Evolutionary conservation across 139 green algal genomes (phyloP).

Genomic region (Picochlorum sp.): DNA sequence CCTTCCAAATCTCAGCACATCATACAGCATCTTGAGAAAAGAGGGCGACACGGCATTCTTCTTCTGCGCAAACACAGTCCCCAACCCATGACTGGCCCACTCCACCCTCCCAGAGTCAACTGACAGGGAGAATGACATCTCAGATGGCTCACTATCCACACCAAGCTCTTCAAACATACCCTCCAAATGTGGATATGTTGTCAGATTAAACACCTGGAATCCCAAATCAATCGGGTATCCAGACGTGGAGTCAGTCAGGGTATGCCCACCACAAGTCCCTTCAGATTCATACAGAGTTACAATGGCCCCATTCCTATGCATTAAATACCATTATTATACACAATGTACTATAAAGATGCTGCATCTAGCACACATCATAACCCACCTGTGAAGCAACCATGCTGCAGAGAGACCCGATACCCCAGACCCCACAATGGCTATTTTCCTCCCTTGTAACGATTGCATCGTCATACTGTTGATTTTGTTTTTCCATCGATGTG

Average conservation of each 20-base stretch:
- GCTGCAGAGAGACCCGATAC: slow-evolving; percentile 72
- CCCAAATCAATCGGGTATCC: slow-evolving; percentile 77
- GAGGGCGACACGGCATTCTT: slow-evolving; percentile 53
- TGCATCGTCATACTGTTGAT: not conserved
- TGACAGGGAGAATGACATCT: slow-evolving; percentile 92
- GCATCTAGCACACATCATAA: not conserved
- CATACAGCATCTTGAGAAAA: slow-evolving; percentile 80
- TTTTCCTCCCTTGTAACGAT: slow-evolving; percentile 7
- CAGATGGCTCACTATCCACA: slow-evolving; percentile 75
- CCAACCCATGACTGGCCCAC: slow-evolving; percentile 78
- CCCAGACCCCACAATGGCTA: slow-evolving; percentile 79
- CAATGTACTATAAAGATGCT: not conserved
- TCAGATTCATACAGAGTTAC: slow-evolving; percentile 88
- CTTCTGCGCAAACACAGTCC: slow-evolving; percentile 75
- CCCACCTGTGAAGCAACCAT: slow-evolving; percentile 73
- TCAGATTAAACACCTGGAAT: slow-evolving; percentile 95
- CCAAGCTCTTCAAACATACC: slow-evolving; percentile 79
- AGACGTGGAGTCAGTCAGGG: slow-evolving; percentile 62
- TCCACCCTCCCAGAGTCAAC: slow-evolving; percentile 72
- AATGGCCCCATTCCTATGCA: slow-evolving; percentile 45
- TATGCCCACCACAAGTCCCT: slow-evolving; percentile 73
- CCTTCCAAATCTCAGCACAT: slow-evolving; percentile 83
- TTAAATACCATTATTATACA: not conserved
- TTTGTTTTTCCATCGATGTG: too few species aligned
- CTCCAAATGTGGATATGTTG: slow-evolving; percentile 91